A percentile compares a stretch with the other conserved stretches of the same genome.
phyloP scores from a whole-genome alignment of 768 basidiomycete species.

The Leccinellum rugosiceps region DNA sequence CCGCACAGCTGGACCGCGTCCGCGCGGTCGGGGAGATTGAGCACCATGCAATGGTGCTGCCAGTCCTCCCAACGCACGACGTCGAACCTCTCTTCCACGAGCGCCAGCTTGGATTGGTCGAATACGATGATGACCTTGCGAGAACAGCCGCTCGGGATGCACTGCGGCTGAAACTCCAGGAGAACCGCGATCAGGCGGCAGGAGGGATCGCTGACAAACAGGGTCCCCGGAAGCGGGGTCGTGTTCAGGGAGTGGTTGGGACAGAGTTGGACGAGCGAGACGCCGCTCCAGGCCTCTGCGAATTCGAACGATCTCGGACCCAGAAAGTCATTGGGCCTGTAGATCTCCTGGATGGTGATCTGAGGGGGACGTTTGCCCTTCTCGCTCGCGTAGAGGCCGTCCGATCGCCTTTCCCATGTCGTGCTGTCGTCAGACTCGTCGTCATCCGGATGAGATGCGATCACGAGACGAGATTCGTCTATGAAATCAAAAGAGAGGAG shows the following conservation, averaged over 20 bases:
- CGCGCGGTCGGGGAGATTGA: conserved; percentile 32
- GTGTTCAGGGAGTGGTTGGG: conserved; percentile 45
- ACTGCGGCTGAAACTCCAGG: conserved; percentile 42
- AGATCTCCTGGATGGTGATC: conserved; percentile 24
- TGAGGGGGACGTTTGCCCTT: conserved; percentile 32
- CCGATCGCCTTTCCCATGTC: conserved; percentile 27
- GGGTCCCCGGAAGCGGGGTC: conserved; percentile 37
- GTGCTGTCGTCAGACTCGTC: conserved; percentile 31
- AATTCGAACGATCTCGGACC: conserved; percentile 44
- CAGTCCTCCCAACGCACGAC: conserved; percentile 54
- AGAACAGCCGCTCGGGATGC: conserved; percentile 32
- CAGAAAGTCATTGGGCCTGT: conserved; percentile 6
- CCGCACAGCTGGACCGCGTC: conserved; percentile 30
- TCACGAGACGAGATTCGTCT: conserved; percentile 23
- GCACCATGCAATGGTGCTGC: conserved; percentile 38
- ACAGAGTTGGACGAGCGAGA: conserved; percentile 44
- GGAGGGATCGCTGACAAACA: conserved; percentile 58
- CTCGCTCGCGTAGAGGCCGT: conserved; percentile 31
- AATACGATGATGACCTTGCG: conserved; percentile 50
- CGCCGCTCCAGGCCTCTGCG: conserved; percentile 47
- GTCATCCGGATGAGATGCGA: conserved; percentile 31
- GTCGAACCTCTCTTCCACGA: conserved; percentile 42
- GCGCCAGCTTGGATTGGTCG: conserved; percentile 49
- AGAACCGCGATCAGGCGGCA: conserved; percentile 43
- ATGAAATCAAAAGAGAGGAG: conserved; percentile 31